Evolutionary conservation across 2,329 filamentous ascomycete genomes (phyloP), one percentile per base, ranked within the genome.

Genomic region (Colletotrichum cordylinicola): DNA sequence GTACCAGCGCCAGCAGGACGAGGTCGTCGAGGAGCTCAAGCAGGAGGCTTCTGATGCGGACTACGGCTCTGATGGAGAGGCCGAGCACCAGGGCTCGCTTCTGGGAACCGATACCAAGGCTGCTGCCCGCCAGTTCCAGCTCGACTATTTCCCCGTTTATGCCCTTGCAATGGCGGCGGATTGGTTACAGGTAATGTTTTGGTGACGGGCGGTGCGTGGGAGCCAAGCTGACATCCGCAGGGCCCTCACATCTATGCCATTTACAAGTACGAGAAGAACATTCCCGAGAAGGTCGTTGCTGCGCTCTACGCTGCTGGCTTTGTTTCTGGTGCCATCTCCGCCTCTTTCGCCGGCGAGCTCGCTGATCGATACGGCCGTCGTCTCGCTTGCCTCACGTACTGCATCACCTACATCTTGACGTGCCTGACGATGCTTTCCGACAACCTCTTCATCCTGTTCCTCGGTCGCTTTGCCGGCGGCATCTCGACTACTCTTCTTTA

Each of bases 401-500:
- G 90, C 81, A 79, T 86, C 27, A 82, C 87, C 29, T 92, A 91
- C 80, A 84, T 86, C 2, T 77, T 88, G 8, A 89, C 89, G 2
- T 91, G 89, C 81, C 82, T 89, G 64, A 86, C 88, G 21, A 88
- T 91, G 67, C 82, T 91, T 33, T 85, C 86, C 65, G 82, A 85
- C 33, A 80, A 82, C 52, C 76, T 86, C 4, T 79, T 81, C 4
- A 65, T 90, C 5, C 84, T 93, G 1, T 91, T 91, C 79, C 64
- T 88, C 5, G 91, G 91, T 18, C 86, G 90, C n/a, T 79, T 89
- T 1, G 85, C 89, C 9, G 90, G 90, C 18, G 91, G 91, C 1
- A 78, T 92, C 21, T 88, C 87, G 75, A 91, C 90, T 12, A 91
- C 89, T 16, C 82, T 92, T 24, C 85, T 92, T 21, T 92, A 89